These are phyloP conservation scores for Aristolochia californica DNA, from an alignment of 164 flowering plant genomes.

Conservation along the genomic window DNA sequence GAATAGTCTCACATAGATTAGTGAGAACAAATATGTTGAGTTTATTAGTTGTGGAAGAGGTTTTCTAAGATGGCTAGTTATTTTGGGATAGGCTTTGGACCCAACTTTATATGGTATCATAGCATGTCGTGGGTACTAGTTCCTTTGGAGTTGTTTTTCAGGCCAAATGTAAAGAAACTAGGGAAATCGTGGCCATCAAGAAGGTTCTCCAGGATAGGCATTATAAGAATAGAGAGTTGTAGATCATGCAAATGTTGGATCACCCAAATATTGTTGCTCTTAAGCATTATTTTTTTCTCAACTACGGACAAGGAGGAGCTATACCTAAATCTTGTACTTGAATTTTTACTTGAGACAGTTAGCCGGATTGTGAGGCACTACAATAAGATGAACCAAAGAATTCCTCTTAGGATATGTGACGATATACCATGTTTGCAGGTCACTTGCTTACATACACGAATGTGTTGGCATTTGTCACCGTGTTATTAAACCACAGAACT, in stretches of 20 bases:
- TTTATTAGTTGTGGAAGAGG: too few species aligned
- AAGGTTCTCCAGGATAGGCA: constrained; percentile 96
- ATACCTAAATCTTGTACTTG: constrained; percentile 87
- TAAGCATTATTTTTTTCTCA: constrained; percentile 80
- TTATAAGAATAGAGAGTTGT: constrained; percentile 90
- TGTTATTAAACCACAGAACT: constrained; percentile 90
- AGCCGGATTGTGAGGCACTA: constrained; percentile 77
- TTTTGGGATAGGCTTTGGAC: too few species aligned
- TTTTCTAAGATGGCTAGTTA: too few species aligned
- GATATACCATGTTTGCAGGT: constrained; percentile 90
- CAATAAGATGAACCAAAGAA: constrained; percentile 67
- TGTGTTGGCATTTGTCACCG: constrained; percentile 94
- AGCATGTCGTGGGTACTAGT: constrained; percentile 95
- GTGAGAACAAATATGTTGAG: too few species aligned
- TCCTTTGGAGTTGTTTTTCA: constrained; percentile 93
- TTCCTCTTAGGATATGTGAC: constrained; percentile 87
- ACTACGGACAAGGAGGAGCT: constrained; percentile 88
- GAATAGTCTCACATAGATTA: too few species aligned
- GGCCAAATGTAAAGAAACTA: constrained; percentile 96
- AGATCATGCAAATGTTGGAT: constrained; percentile 96
- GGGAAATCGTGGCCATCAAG: constrained; percentile 93
- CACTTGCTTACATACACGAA: constrained; percentile 86
- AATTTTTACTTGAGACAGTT: constrained; percentile 88
- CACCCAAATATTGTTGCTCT: constrained; percentile 89
- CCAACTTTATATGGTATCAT: too few species aligned